Evolutionary conservation across 768 basidiomycete species (phyloP).

Genomic region (Polyporus arcularius): DNA sequence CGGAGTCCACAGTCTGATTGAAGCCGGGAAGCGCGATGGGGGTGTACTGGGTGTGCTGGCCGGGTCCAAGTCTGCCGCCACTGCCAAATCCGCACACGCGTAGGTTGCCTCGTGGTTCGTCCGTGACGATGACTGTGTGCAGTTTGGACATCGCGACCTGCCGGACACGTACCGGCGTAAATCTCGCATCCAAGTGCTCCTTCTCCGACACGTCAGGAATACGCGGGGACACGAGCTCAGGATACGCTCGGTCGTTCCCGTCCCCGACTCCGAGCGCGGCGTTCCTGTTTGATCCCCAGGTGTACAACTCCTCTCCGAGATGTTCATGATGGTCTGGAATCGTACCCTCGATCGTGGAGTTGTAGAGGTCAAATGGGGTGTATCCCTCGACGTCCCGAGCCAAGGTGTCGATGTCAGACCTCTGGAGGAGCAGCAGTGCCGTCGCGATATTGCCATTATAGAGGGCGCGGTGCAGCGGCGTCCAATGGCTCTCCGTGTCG

Average conservation of each 20-base stretch:
- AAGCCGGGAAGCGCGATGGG: constrained; percentile 53
- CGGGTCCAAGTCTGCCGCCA: constrained; percentile 79
- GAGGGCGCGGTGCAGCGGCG: constrained; percentile 84
- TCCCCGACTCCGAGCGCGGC: constrained; percentile 87
- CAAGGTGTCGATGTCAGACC: constrained; percentile 67
- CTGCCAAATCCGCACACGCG: constrained; percentile 89
- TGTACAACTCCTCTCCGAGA: constrained; percentile 62
- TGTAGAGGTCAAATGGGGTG: constrained; percentile 91
- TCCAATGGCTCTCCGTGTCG: constrained; percentile 90
- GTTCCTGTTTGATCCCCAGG: constrained; percentile 87
- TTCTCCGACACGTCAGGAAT: constrained; percentile 10
- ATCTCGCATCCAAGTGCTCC: constrained; percentile 44
- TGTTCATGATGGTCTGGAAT: constrained; percentile 46
- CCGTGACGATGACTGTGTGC: constrained; percentile 81
- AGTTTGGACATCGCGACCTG: constrained; percentile 83
- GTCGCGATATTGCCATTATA: constrained; percentile 77
- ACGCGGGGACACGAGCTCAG: constrained; percentile 48
- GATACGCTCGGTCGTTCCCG: constrained; percentile 71
- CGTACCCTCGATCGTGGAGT: constrained; percentile 80
- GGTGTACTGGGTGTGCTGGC: constrained; percentile 76
- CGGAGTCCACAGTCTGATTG: constrained; percentile 54
- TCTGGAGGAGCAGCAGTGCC: constrained; percentile 75
- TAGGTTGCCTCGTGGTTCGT: constrained; percentile 71
- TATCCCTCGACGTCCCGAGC: constrained; percentile 87
- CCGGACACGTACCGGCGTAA: constrained; percentile 62